These are phyloP conservation scores for Lolium perenne DNA, from an alignment of 176 grass and related monocot species.

Conservation along the genomic window DNA sequence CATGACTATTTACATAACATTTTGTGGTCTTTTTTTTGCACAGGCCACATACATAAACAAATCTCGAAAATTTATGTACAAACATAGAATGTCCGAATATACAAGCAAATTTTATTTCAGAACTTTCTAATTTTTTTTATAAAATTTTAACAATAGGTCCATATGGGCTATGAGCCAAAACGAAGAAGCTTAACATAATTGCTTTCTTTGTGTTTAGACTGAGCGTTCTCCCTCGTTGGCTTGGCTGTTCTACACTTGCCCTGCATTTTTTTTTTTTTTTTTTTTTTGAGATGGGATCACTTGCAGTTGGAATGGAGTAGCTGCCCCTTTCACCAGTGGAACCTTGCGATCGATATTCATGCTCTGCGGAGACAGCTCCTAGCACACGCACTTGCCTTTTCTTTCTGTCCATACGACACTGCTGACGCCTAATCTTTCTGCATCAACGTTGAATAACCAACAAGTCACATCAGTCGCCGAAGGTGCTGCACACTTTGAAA, in stretches of 20 bases:
- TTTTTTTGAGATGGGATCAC: no score
- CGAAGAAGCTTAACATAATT: neutral
- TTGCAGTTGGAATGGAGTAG: neutral
- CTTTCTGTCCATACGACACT: neutral
- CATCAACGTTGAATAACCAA: neutral
- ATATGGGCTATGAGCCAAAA: no score
- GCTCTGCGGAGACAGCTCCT: neutral
- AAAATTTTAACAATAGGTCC: no score
- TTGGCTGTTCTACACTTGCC: neutral
- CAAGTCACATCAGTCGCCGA: conserved; percentile 19
- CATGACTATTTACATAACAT: no score
- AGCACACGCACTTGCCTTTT: neutral
- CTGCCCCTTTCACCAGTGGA: neutral
- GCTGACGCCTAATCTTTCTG: neutral
- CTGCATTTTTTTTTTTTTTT: no score
- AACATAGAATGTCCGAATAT: no score
- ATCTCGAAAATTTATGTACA: no score
- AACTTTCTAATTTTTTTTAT: no score
- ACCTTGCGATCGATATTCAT: neutral
- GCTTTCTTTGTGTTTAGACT: neutral
- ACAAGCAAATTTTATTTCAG: no score
- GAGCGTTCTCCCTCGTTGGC: neutral
- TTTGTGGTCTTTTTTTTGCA: no score
- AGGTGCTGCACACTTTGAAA: neutral
- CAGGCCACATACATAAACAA: no score